These are phyloP conservation scores for Pichia occidentalis DNA, from an alignment of 805 yeast species.

Conservation along the genomic window DNA sequence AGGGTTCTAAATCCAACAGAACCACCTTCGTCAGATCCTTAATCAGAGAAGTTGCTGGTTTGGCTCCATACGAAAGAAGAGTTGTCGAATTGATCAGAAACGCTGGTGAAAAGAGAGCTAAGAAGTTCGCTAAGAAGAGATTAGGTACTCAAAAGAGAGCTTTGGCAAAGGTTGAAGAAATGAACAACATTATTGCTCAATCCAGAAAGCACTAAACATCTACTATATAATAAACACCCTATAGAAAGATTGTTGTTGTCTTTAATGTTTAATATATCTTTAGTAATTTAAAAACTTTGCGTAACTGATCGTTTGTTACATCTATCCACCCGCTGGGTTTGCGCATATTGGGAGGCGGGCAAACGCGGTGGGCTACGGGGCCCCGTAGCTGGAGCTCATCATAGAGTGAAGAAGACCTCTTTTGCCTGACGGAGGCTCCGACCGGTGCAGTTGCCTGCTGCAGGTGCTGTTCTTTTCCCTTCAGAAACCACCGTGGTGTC, in stretches of 20 bases:
- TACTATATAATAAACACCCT: too few relatives aligned
- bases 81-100: constrained; percentile 98
- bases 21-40: constrained; percentile 90
- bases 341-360: too few relatives aligned
- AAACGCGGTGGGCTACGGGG: too few relatives aligned
- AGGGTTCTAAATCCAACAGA: constrained; percentile 95
- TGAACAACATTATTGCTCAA: constrained; percentile 93
- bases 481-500: too few relatives aligned
- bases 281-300: constrained; percentile 2
- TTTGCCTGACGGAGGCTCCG: too few relatives aligned
- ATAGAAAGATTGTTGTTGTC: too few relatives aligned
- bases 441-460: too few relatives aligned
- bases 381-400: too few relatives aligned
- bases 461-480: too few relatives aligned
- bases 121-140: constrained; percentile 99
- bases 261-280: constrained; percentile 8
- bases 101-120: constrained; percentile 99
- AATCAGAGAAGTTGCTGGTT: constrained; percentile 95
- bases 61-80: constrained; percentile 99
- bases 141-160: constrained; percentile 99
- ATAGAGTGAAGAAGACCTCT: too few relatives aligned
- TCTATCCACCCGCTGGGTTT: too few relatives aligned
- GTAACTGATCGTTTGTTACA: neutral
- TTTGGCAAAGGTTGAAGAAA: constrained; percentile 98
- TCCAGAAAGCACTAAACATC: constrained; percentile 78